Conservation (phyloP, 345 rosid genomes). For the Linum trigynum region DNA sequence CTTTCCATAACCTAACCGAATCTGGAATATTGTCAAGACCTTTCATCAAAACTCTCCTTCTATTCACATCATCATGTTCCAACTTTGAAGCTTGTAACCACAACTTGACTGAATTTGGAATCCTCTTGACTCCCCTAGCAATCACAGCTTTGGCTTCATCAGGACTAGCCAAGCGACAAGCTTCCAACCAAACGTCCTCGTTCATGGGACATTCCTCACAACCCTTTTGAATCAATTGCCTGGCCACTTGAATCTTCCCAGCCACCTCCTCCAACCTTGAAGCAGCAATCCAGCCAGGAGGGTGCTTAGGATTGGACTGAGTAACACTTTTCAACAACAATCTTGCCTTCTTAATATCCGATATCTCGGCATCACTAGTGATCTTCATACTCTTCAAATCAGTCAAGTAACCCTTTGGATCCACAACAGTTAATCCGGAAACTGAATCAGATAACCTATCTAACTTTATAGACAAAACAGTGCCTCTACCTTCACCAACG, state of each 20-base stretch:
- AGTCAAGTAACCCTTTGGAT: conserved; percentile 85
- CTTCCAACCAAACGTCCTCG: conserved; percentile 93
- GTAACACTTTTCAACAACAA: conserved; percentile 77
- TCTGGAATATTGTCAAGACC: conserved; percentile 82
- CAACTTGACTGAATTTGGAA: conserved; percentile 84
- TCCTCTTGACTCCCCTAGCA: conserved; percentile 73
- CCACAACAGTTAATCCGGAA: conserved; percentile 80
- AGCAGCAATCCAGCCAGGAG: conserved; percentile 95
- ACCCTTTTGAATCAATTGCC: conserved; percentile 71
- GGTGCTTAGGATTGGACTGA: conserved; percentile 81
- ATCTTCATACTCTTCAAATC: conserved; percentile 92
- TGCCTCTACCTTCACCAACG: conserved; percentile 94
- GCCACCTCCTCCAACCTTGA: conserved; percentile 97
- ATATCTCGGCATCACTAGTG: conserved; percentile 88
- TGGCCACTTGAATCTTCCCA: conserved; percentile 74
- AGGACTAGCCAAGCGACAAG: conserved; percentile 76
- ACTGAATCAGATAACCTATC: conserved; percentile 87
- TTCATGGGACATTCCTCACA: conserved; percentile 87
- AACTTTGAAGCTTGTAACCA: conserved; percentile 83
- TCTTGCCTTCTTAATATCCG: conserved; percentile 89
- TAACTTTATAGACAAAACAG: conserved; percentile 75
- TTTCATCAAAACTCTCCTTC: conserved; percentile 73
- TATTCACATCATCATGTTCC: conserved; percentile 62
- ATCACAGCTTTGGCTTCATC: conserved; percentile 87
- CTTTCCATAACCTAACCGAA: conserved; percentile 89